Evolutionary conservation across 2,329 filamentous ascomycete species (phyloP).

Genomic region (Diaporthe ampelina): DNA sequence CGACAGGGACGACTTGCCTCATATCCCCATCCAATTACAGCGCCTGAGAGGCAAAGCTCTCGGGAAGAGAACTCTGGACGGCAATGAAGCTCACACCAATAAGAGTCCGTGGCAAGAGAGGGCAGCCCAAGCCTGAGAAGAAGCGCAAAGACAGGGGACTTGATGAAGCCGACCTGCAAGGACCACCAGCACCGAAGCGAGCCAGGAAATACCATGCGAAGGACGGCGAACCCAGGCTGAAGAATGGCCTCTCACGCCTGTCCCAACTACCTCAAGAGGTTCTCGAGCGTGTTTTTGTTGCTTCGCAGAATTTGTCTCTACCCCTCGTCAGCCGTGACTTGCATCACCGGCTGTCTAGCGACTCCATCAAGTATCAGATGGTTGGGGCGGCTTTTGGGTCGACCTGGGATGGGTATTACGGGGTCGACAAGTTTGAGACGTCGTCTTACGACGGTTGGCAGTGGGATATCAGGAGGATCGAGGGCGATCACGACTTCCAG

Average conservation of each 20-base stretch:
- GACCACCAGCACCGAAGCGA: slow-evolving; percentile 25
- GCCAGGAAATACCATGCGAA: slow-evolving; percentile 37
- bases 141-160: slow-evolving; percentile 41
- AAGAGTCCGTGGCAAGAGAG: slow-evolving; percentile 62
- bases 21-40: not conserved
- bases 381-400: slow-evolving; percentile 55
- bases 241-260: slow-evolving; percentile 47
- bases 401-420: slow-evolving; percentile 57
- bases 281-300: slow-evolving; percentile 65
- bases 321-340: slow-evolving; percentile 60
- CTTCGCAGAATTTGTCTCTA: slow-evolving; percentile 64
- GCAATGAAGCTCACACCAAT: slow-evolving; percentile 65
- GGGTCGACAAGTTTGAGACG: slow-evolving; percentile 40
- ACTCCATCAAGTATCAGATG: slow-evolving; percentile 51
- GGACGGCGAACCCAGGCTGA: slow-evolving; percentile 37
- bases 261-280: slow-evolving; percentile 64
- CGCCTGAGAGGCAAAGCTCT: not conserved
- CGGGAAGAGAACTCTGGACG: not conserved
- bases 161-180: not conserved
- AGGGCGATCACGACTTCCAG: slow-evolving; percentile 60
- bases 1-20: not conserved
- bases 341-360: slow-evolving; percentile 60
- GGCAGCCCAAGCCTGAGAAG: slow-evolving; percentile 44
- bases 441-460: slow-evolving; percentile 39
- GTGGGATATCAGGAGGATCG: slow-evolving; percentile 43